Evolutionary conservation across 257 asterid species (phyloP).

Genomic region (Fraxinus excelsior): DNA sequence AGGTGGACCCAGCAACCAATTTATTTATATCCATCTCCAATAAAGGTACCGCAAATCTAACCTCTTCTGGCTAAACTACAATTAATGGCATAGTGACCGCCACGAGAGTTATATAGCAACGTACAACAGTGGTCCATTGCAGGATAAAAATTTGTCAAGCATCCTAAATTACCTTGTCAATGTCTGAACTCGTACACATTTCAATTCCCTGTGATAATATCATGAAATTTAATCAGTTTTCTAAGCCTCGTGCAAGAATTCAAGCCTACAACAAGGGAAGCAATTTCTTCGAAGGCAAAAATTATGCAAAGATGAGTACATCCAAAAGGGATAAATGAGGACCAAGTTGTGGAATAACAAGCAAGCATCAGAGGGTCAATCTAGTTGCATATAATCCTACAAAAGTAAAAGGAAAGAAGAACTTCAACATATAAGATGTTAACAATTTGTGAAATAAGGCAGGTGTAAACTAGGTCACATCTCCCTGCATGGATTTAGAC

Average conservation of each 20-base stretch:
- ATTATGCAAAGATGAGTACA: neutral
- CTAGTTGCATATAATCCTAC: conserved; percentile 5
- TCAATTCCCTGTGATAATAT: conserved; percentile 76
- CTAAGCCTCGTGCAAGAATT: conserved; percentile 7
- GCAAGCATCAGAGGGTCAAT: conserved; percentile 11
- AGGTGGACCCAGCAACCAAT: conserved; percentile 72
- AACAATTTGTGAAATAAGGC: neutral
- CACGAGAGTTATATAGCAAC: conserved; percentile 21
- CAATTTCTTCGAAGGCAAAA: conserved; percentile 9
- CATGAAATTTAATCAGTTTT: conserved; percentile 21
- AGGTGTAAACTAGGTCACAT: neutral
- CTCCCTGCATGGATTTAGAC: neutral
- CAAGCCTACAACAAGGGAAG: neutral
- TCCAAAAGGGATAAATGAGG: conserved; percentile 4
- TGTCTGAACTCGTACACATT: conserved; percentile 59
- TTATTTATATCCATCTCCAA: conserved; percentile 80
- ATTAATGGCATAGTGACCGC: conserved; percentile 47
- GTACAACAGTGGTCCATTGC: neutral
- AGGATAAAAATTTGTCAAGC: conserved; percentile 20
- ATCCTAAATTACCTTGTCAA: conserved; percentile 62
- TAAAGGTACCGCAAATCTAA: conserved; percentile 80
- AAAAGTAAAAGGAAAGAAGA: conserved; percentile 9
- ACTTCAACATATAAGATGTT: conserved; percentile 3
- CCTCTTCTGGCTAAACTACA: conserved; percentile 86
- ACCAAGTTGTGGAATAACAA: conserved; percentile 2